Percentiles rank a stretch among this genome's conserved stretches.
Evolutionary conservation across 345 rosid genomes (phyloP).

Genomic region (Adansonia digitata): DNA sequence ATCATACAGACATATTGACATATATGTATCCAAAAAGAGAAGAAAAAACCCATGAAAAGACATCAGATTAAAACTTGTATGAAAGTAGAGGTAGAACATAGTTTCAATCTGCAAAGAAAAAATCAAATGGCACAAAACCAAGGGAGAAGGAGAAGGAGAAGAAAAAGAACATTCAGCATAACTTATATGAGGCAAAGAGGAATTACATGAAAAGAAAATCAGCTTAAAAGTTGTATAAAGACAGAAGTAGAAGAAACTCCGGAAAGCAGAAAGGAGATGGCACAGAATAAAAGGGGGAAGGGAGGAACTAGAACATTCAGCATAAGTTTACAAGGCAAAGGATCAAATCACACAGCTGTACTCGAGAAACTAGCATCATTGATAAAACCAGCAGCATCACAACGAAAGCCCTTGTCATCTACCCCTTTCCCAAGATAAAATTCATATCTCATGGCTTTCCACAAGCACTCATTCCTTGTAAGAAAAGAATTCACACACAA

Average conservation of each 20-base stretch:
- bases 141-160: too few species aligned
- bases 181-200: background rate
- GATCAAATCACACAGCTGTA: background rate
- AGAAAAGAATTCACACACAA: background rate
- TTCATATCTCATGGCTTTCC: background rate
- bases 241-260: background rate
- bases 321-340: background rate
- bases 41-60: background rate
- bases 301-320: background rate
- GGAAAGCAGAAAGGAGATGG: background rate
- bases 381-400: background rate
- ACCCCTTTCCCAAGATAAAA: background rate
- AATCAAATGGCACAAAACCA: background rate
- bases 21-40: background rate
- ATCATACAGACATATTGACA: background rate
- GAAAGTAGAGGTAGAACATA: background rate
- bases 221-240: background rate
- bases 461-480: constrained; percentile 2
- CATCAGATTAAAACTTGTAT: background rate
- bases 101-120: background rate
- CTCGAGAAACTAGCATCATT: background rate
- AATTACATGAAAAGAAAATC: background rate
- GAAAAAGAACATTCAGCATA: background rate
- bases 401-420: background rate
- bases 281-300: background rate